Evolutionary conservation across 2,329 filamentous ascomycete species (phyloP).

Genomic region (Neonectria sp.): DNA sequence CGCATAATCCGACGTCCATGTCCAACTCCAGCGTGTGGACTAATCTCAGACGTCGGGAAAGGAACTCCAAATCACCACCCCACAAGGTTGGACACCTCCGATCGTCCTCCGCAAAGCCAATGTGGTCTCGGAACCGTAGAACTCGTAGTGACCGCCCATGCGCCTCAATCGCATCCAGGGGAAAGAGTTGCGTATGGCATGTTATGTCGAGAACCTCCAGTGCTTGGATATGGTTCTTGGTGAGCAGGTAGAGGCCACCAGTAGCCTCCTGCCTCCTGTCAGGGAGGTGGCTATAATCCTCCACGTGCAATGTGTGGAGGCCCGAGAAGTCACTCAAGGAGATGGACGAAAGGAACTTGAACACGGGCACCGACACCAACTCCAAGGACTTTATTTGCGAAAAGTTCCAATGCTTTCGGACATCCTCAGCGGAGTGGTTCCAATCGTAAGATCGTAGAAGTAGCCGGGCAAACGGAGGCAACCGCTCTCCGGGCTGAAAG

Average conservation of each 20-base stretch:
- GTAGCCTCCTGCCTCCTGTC: constrained; percentile 59
- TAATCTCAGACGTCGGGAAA: constrained; percentile 51
- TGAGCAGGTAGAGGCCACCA: constrained; percentile 53
- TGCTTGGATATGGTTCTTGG: constrained; percentile 55
- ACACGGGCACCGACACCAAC: constrained; percentile 61
- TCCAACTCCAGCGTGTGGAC: constrained; percentile 63
- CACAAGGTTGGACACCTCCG: constrained; percentile 59
- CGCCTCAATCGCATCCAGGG: constrained; percentile 55
- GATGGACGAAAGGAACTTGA: constrained; percentile 61
- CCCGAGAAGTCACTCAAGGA: constrained; percentile 53
- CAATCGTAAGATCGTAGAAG: constrained; percentile 65
- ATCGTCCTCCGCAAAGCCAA: constrained; percentile 61
- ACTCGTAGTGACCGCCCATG: constrained; percentile 57
- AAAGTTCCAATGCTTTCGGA: constrained; percentile 63
- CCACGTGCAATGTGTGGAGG: constrained; percentile 57
- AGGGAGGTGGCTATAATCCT: constrained; percentile 61
- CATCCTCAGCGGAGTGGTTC: constrained; percentile 58
- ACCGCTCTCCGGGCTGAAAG: constrained; percentile 56
- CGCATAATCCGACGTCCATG: constrained; percentile 58
- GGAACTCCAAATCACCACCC: constrained; percentile 49
- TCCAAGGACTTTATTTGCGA: constrained; percentile 58
- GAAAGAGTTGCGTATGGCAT: constrained; percentile 59
- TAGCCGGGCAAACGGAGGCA: constrained; percentile 60
- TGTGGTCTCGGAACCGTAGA: constrained; percentile 62
- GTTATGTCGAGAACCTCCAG: constrained; percentile 58